Evolutionary conservation across 495 filamentous ascomycete genomes (phyloP).

Genomic region (Xeromyces bisporus): DNA sequence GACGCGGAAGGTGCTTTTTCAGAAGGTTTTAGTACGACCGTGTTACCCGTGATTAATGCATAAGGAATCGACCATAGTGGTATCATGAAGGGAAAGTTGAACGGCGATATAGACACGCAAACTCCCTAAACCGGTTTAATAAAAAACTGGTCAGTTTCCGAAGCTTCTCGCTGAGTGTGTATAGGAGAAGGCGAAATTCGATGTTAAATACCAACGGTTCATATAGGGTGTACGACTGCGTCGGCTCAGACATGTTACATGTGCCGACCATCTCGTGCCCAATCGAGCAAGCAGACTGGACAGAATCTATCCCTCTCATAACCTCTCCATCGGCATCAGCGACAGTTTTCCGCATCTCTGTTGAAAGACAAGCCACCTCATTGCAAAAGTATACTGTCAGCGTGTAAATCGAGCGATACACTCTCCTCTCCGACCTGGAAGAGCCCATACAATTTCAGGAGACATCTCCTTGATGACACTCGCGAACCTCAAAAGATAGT

Average conservation of each 20-base stretch:
- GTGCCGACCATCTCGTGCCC: conserved; percentile 14
- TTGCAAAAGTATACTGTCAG: too few relatives aligned
- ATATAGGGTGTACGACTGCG: conserved; percentile 11
- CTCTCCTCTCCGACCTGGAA: neutral
- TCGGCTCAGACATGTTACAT: conserved; percentile 11
- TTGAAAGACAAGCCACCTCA: conserved; percentile 6
- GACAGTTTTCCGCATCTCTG: conserved; percentile 13
- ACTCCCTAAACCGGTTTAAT: conserved; percentile 9
- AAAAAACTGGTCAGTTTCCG: too few relatives aligned
- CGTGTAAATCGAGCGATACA: too few relatives aligned
- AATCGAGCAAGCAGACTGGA: conserved; percentile 15
- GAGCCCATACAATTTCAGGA: conserved; percentile 7
- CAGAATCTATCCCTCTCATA: conserved; percentile 11
- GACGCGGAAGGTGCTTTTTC: conserved; percentile 10
- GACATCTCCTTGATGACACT: conserved; percentile 10
- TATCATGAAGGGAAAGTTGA: conserved; percentile 17
- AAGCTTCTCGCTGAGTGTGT: too few relatives aligned
- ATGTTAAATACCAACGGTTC: conserved; percentile 9
- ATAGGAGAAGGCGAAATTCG: too few relatives aligned
- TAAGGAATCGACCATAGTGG: conserved; percentile 9
- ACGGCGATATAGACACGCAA: conserved; percentile 13
- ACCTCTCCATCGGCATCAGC: conserved; percentile 15
- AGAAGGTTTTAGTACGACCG: conserved; percentile 12
- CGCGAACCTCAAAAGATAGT: conserved; percentile 9
- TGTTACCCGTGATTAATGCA: conserved; percentile 12